A percentile compares a stretch with the other conserved stretches of the same genome.
Conservation (phyloP, 2,329 filamentous ascomycete genomes). For the Rasamsonia emersonii region DNA sequence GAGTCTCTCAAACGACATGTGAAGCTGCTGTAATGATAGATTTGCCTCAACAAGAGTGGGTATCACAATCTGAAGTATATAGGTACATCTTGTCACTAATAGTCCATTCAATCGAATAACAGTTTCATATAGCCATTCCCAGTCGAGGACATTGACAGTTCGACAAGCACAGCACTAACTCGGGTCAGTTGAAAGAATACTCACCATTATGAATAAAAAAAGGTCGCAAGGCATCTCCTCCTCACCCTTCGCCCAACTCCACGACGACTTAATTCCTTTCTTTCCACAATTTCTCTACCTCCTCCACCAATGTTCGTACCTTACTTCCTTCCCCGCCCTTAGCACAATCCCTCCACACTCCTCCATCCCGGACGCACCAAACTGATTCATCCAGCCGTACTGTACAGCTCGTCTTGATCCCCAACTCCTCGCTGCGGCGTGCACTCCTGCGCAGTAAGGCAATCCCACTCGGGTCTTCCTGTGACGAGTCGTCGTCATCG, state of each 20-base stretch:
- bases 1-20: too few species aligned
- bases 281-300: constrained; percentile 63
- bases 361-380: constrained; percentile 75
- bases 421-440: constrained; percentile 49
- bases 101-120: too few species aligned
- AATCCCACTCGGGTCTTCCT: constrained; percentile 48
- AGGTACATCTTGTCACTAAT: too few species aligned
- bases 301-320: constrained; percentile 59
- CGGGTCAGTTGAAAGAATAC: too few species aligned
- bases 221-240: too few species aligned
- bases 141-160: too few species aligned
- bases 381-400: constrained; percentile 68
- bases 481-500: constrained; percentile 44
- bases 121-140: too few species aligned
- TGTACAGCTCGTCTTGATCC: constrained; percentile 66
- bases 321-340: constrained; percentile 47
- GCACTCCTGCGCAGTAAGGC: constrained; percentile 37
- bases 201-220: too few species aligned
- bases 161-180: too few species aligned
- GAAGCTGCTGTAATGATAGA: too few species aligned
- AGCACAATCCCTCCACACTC: constrained; percentile 71
- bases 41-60: too few species aligned
- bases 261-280: constrained; percentile 18
- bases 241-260: background rate
- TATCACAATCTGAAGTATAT: too few species aligned